Conservation (phyloP, 2,329 filamentous ascomycete genomes). For the Raffaelea deltoideospora region DNA sequence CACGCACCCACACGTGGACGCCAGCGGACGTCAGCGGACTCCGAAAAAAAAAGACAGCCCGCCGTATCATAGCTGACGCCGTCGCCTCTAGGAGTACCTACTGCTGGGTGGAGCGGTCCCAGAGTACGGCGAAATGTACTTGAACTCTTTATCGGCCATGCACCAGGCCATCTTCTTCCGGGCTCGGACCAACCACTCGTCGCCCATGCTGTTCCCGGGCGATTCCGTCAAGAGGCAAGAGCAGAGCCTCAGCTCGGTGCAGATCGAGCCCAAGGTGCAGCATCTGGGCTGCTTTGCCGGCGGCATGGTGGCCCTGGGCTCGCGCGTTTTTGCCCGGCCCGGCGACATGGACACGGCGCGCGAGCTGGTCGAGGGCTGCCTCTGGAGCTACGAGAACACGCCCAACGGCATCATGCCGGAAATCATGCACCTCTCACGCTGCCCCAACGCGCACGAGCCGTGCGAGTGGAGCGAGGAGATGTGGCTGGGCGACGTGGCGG, state of each 20-base stretch:
- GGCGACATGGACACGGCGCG: constrained; percentile 28
- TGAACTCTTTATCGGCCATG: constrained; percentile 30
- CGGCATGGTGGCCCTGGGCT: constrained; percentile 27
- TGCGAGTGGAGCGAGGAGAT: constrained; percentile 18
- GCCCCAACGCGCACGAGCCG: constrained; percentile 22
- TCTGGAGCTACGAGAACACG: constrained; percentile 36
- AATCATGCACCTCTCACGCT: constrained; percentile 11
- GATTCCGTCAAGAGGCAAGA: constrained; percentile 26
- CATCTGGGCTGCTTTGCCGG: constrained; percentile 27
- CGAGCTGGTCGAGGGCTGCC: constrained; percentile 34
- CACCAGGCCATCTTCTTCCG: constrained; percentile 9
- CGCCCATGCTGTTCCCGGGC: constrained; percentile 7
- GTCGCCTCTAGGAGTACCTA: constrained; percentile 4
- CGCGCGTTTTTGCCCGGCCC: constrained; percentile 9
- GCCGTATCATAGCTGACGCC: not conserved
- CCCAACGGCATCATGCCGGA: constrained; percentile 40
- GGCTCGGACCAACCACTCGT: constrained; percentile 1
- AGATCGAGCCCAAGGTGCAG: constrained; percentile 21
- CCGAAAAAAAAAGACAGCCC: no score
- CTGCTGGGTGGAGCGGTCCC: constrained; percentile 50
- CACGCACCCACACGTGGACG: no score
- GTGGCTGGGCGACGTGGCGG: constrained; percentile 12
- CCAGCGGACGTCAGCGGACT: no score
- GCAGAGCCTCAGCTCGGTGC: constrained; percentile 32
- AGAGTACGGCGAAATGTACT: constrained; percentile 51